These are phyloP conservation scores for Suillus bovinus DNA, from an alignment of 768 basidiomycete species.

Conservation along the genomic window DNA sequence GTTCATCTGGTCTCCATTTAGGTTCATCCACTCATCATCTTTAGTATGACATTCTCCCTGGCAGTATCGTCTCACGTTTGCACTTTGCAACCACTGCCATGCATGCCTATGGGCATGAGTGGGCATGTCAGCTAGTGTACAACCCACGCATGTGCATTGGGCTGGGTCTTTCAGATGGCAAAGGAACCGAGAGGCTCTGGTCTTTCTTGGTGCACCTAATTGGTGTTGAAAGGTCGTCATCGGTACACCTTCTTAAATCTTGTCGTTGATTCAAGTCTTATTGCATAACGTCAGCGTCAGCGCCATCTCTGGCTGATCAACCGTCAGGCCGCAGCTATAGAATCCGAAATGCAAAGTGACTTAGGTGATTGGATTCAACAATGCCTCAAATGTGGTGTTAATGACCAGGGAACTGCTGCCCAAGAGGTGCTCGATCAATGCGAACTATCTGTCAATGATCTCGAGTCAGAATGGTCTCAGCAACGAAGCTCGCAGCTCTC, in stretches of 20 bases:
- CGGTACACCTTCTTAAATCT: conserved; percentile 25
- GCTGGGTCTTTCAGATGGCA: too few species aligned
- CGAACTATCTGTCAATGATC: conserved; percentile 16
- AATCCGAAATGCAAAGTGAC: conserved; percentile 24
- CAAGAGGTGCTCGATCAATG: conserved; percentile 18
- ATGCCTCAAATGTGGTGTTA: conserved; percentile 19
- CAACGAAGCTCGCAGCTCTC: conserved; percentile 36
- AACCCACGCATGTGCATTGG: too few species aligned
- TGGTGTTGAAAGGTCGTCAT: conserved; percentile 29
- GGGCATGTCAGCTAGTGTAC: too few species aligned
- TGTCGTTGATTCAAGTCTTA: background rate
- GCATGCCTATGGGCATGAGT: too few species aligned
- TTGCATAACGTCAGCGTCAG: conserved; percentile 22
- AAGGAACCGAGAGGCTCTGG: conserved; percentile 36
- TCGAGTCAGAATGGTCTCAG: conserved; percentile 33
- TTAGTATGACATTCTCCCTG: conserved; percentile 31
- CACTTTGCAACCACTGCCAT: conserved; percentile 36
- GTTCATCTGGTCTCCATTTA: conserved; percentile 15
- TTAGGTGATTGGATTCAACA: conserved; percentile 36
- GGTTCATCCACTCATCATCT: conserved; percentile 1
- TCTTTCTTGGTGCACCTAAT: conserved; percentile 36
- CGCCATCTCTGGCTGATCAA: too few species aligned
- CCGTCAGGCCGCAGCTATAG: conserved; percentile 19
- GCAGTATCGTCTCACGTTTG: conserved; percentile 20
- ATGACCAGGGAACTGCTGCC: conserved; percentile 16